A percentile compares a stretch with the other conserved stretches of the same genome.
Evolutionary conservation across 352 stramenopile species (phyloP).

Genomic region (Phytophthora lateralis): DNA sequence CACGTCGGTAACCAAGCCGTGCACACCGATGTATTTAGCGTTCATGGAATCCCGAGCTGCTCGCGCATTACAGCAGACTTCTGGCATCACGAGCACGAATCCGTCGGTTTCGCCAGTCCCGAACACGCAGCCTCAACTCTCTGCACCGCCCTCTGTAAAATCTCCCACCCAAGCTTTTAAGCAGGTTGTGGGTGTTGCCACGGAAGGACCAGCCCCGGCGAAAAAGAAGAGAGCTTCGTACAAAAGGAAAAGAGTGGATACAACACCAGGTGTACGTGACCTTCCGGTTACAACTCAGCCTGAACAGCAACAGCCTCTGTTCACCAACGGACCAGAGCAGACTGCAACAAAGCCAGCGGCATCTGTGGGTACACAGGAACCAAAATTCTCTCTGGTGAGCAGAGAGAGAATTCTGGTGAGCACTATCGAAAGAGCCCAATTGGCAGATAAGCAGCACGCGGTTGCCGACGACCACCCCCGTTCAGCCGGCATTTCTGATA

Average conservation of each 20-base stretch:
- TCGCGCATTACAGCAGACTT: conserved; percentile 23
- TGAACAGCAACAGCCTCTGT: not conserved
- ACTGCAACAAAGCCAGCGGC: not conserved
- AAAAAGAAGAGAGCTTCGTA: conserved; percentile 7
- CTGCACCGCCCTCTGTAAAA: not conserved
- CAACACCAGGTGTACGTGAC: not conserved
- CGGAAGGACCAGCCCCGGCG: not conserved
- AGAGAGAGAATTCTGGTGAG: too few species aligned
- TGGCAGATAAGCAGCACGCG: not conserved
- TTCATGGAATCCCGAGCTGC: conserved; percentile 30
- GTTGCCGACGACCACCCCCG: not conserved
- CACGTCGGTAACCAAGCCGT: conserved; percentile 1
- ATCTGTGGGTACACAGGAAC: not conserved
- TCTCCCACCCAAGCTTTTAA: not conserved
- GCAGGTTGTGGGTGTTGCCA: not conserved
- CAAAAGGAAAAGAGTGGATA: conserved; percentile 23
- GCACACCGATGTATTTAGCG: conserved; percentile 23
- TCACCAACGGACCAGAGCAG: not conserved
- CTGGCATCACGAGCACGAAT: not conserved
- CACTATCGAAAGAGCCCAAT: not conserved
- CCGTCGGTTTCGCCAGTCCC: not conserved
- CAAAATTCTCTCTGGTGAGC: not conserved
- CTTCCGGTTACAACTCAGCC: not conserved
- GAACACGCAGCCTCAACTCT: not conserved
- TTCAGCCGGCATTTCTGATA: not conserved